Evolutionary conservation across 495 filamentous ascomycete genomes (phyloP), one percentile per base, ranked within the genome.

Genomic region (Penicillium dipodomyicola): DNA sequence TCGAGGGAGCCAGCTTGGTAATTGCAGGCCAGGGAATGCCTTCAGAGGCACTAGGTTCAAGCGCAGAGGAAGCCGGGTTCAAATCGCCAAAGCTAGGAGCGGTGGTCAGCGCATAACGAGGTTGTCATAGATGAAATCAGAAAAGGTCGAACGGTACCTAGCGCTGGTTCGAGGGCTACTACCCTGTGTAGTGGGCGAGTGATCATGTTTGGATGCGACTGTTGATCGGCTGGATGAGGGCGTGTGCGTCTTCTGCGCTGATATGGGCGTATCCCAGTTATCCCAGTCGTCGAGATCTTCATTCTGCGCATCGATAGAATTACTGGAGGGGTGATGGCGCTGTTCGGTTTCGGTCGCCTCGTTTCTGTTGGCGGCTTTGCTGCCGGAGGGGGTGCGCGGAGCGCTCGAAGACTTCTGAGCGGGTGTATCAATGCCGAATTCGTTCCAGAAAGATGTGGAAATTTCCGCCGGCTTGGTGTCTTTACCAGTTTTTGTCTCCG

Each of bases 21-120:
- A 90, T 76, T 12, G 79, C 78, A 23, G 84, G 84, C 78, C 87
- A 89, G 23, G 84, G 84, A 43, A 91, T 82, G 30, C 88, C 84
- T 61, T 89, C 73, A 39, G 65, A 70, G 47, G 70, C 67, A 60
- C 56, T 74, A 65, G 69, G 66, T 57, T 72, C 65, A 47, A 65
- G 66, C 3, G 71, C 49, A 62, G 64, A 49, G 58, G 66, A 52
- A 56, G 59, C 44, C 25, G 68, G 65, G 58, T 69, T 74, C 72
- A 65, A 76, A 50, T 75, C 78, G 65, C 70, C 76, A 69, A 76
- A 73, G 61, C 70, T 75, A 62, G 37, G 51, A 56, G 17, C 53
- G 56, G 56, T 58, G 54, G 65, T 72, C 65, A 74, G 68, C 67
- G 61, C 58, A 71, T 69, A 47, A 65, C 58, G 43, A 67, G 61